Evolutionary conservation across 176 grass and related monocot genomes (phyloP).

Genomic region (Saccharum spontaneum): DNA sequence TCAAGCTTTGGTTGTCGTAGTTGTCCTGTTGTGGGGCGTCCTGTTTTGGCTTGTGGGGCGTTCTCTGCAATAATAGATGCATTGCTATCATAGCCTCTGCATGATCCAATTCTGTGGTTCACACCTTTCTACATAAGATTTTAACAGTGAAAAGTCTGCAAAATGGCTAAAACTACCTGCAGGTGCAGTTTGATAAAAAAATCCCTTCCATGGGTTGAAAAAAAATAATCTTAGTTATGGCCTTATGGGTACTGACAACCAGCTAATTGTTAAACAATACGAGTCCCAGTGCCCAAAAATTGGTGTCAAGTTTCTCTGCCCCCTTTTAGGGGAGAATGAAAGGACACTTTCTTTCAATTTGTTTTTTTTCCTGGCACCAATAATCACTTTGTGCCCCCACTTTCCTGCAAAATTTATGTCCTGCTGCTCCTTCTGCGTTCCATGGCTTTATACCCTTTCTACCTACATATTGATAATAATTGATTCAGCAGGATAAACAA

Average conservation of each 20-base stretch:
- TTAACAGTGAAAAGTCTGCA: background rate
- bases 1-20: conserved; percentile 20
- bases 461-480: background rate
- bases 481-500: background rate
- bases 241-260: background rate
- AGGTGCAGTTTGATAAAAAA: background rate
- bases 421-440: background rate
- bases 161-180: background rate
- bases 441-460: background rate
- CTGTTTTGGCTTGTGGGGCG: conserved; percentile 29
- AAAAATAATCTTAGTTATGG: background rate
- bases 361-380: background rate
- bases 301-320: too few species aligned
- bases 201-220: background rate
- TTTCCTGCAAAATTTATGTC: background rate
- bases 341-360: background rate
- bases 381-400: background rate
- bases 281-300: background rate
- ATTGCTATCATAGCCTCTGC: background rate
- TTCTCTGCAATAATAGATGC: conserved; percentile 29
- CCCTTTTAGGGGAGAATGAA: background rate
- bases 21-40: background rate
- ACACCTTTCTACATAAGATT: background rate
- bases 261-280: background rate
- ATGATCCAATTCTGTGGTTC: background rate